These are phyloP conservation scores for Neoascochyta sp. DNA, from an alignment of 2,329 filamentous ascomycete species.

Conservation along the genomic window DNA sequence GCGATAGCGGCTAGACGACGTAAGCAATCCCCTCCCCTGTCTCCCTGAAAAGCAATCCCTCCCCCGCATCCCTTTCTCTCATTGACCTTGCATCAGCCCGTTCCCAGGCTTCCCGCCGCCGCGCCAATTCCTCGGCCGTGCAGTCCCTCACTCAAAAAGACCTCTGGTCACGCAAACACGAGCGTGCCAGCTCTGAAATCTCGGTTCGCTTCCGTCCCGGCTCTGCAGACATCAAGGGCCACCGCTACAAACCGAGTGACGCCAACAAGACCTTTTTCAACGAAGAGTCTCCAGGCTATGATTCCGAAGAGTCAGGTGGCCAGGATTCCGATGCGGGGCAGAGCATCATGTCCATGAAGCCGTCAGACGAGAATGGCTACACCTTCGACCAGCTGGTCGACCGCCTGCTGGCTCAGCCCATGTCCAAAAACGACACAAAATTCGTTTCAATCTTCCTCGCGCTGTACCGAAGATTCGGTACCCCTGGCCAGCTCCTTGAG, in stretches of 20 bases:
- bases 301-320: conserved; percentile 62
- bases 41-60: neutral
- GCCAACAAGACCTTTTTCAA: conserved; percentile 59
- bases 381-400: conserved; percentile 63
- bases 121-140: conserved; percentile 46
- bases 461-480: conserved; percentile 87
- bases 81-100: conserved; percentile 27
- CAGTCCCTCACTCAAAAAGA: conserved; percentile 41
- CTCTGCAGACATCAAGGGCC: conserved; percentile 30
- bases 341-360: conserved; percentile 33
- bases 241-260: conserved; percentile 40
- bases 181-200: conserved; percentile 48
- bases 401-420: conserved; percentile 74
- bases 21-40: neutral
- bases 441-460: conserved; percentile 88
- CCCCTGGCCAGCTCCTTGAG: conserved; percentile 72
- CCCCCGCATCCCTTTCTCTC: conserved; percentile 3
- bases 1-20: conserved; percentile 65
- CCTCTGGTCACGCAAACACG: conserved; percentile 40
- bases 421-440: conserved; percentile 83
- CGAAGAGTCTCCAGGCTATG: conserved; percentile 68
- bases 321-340: conserved; percentile 61
- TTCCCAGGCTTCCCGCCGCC: conserved; percentile 37
- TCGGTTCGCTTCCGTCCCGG: conserved; percentile 33
- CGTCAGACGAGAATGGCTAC: conserved; percentile 58